Evolutionary conservation across 73 alveolate genomes (phyloP).

Genomic region (Symbiodinium pilosum): DNA sequence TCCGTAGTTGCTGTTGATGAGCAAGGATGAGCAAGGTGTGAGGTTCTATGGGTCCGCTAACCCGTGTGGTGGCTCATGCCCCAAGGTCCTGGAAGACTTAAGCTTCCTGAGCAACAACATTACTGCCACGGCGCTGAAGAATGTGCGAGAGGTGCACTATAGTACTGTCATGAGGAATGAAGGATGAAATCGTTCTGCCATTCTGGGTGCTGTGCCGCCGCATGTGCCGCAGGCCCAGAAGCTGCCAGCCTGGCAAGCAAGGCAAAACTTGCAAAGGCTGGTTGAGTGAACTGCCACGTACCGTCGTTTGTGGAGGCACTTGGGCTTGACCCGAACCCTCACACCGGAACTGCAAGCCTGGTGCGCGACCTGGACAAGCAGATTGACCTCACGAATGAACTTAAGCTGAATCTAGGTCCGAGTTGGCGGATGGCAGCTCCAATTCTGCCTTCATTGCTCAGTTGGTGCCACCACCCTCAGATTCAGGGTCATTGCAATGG

Average conservation of each 20-base stretch:
- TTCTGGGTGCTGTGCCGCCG: too few relatives aligned
- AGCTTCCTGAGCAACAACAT: slow-evolving; percentile 29
- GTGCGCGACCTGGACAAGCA: neutral
- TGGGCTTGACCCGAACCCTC: slow-evolving; percentile 30
- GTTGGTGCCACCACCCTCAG: too few relatives aligned
- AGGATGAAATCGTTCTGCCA: neutral
- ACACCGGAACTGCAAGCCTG: slow-evolving; percentile 56
- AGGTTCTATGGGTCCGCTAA: too few relatives aligned
- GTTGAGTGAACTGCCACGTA: too few relatives aligned
- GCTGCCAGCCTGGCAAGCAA: slow-evolving; percentile 86
- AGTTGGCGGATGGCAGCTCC: neutral
- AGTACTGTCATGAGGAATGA: neutral
- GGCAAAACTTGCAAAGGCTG: too few relatives aligned
- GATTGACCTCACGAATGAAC: neutral
- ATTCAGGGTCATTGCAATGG: too few relatives aligned
- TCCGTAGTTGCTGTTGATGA: neutral
- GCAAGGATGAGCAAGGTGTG: too few relatives aligned
- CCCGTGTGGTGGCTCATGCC: too few relatives aligned
- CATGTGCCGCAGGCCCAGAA: slow-evolving; percentile 39
- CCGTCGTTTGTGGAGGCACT: slow-evolving; percentile 80
- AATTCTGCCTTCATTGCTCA: neutral
- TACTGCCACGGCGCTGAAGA: neutral
- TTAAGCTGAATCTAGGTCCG: neutral
- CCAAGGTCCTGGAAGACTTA: slow-evolving; percentile 74
- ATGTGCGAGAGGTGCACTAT: slow-evolving; percentile 22